These are phyloP conservation scores for Arthroderma sp. DNA, from an alignment of 2,329 filamentous ascomycete genomes.

Conservation along the genomic window DNA sequence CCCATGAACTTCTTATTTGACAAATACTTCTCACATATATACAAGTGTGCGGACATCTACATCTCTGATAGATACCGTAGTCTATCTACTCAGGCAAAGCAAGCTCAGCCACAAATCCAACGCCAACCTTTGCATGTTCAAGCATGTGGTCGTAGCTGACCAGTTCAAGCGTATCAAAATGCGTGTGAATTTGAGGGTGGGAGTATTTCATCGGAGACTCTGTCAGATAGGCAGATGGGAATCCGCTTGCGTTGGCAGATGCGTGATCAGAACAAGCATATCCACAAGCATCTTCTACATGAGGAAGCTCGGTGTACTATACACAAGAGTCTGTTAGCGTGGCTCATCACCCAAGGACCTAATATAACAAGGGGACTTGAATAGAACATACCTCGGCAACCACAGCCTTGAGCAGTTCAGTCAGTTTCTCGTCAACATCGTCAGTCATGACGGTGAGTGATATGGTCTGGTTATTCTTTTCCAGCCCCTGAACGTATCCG, in stretches of 20 bases:
- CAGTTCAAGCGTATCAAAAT: conserved; percentile 56
- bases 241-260: conserved; percentile 52
- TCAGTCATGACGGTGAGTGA: conserved; percentile 87
- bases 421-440: conserved; percentile 70
- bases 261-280: conserved; percentile 65
- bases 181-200: conserved; percentile 61
- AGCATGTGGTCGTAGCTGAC: conserved; percentile 82
- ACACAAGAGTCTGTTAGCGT: not conserved
- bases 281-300: conserved; percentile 74
- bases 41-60: too few relatives aligned
- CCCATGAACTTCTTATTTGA: too few relatives aligned
- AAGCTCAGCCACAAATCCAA: conserved; percentile 72
- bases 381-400: conserved; percentile 47
- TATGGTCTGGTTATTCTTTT: conserved; percentile 70
- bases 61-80: too few relatives aligned
- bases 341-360: not conserved
- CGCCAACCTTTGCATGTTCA: conserved; percentile 72
- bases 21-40: too few relatives aligned
- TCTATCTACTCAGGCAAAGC: conserved; percentile 37
- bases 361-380: not conserved
- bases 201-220: conserved; percentile 47
- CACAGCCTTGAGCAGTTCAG: conserved; percentile 78
- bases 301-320: conserved; percentile 77
- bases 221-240: conserved; percentile 51
- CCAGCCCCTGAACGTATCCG: conserved; percentile 68